These are phyloP conservation scores for Kappamyces sp. DNA, from an alignment of 192 early-diverging fungal species.

Conservation along the genomic window DNA sequence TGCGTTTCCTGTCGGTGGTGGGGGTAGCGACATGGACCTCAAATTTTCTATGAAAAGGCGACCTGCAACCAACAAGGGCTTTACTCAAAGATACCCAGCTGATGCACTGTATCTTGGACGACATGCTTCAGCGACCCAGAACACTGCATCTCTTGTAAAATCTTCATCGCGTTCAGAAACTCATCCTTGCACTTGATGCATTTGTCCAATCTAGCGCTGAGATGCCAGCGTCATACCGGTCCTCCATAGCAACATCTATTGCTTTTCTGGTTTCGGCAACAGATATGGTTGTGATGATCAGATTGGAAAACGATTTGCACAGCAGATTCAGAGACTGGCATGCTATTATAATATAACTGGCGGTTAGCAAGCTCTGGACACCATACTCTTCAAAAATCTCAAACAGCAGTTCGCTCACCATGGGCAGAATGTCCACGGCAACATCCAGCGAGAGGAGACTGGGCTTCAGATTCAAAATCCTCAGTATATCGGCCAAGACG, in stretches of 20 bases:
- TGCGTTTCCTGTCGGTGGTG: too few species aligned
- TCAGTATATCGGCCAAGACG: slow-evolving; percentile 37
- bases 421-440: slow-evolving; percentile 29
- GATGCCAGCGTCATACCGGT: not conserved
- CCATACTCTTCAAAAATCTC: slow-evolving; percentile 53
- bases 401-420: slow-evolving; percentile 42
- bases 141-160: not conserved
- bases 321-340: not conserved
- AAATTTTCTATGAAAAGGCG: too few species aligned
- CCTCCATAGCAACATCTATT: slow-evolving; percentile 11
- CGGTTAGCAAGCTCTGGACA: not conserved
- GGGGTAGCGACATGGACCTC: too few species aligned
- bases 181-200: slow-evolving; percentile 6
- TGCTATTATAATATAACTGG: slow-evolving; percentile 8
- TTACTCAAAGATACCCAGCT: too few species aligned
- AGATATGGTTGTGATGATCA: slow-evolving; percentile 9
- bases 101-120: not conserved
- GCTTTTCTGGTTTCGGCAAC: slow-evolving; percentile 2
- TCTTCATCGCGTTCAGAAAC: slow-evolving; percentile 7
- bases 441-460: slow-evolving; percentile 42
- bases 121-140: not conserved
- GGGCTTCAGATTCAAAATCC: slow-evolving; percentile 39
- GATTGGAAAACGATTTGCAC: slow-evolving; percentile 2
- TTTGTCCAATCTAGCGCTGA: slow-evolving; percentile 1
- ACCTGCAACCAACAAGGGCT: too few species aligned